Evolutionary conservation across 75 land plant species (phyloP).

Genomic region (Picea glauca): DNA sequence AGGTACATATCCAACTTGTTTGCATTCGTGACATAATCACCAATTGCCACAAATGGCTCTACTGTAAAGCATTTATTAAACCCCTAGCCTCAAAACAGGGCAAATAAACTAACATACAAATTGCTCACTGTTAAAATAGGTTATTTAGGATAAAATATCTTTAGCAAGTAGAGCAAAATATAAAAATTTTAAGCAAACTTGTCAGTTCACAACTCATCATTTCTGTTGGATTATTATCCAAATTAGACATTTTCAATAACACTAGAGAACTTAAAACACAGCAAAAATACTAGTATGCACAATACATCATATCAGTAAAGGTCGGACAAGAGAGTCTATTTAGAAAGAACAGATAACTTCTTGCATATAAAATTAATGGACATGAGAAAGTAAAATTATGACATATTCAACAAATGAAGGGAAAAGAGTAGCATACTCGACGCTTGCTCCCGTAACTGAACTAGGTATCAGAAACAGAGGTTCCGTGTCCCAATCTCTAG

Average conservation of each 20-base stretch:
- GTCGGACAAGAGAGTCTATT: not conserved
- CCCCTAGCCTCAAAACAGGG: too few species aligned
- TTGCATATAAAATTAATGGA: too few species aligned
- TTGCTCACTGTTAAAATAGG: too few species aligned
- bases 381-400: too few species aligned
- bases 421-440: slow-evolving; percentile 32
- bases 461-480: slow-evolving; percentile 83
- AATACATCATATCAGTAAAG: not conserved
- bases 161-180: not conserved
- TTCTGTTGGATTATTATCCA: not conserved
- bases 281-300: not conserved
- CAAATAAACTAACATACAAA: too few species aligned
- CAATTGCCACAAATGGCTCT: too few species aligned
- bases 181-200: not conserved
- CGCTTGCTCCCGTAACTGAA: slow-evolving; percentile 17
- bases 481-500: slow-evolving; percentile 88
- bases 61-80: too few species aligned
- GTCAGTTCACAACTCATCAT: not conserved
- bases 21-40: too few species aligned
- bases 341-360: not conserved
- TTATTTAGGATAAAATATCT: too few species aligned
- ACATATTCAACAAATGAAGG: not conserved
- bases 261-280: too few species aligned
- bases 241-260: too few species aligned
- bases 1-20: too few species aligned